Evolutionary conservation across 495 filamentous ascomycete species (phyloP), one percentile per base, ranked within the genome.

Genomic region (Hypoxylon intermedium): DNA sequence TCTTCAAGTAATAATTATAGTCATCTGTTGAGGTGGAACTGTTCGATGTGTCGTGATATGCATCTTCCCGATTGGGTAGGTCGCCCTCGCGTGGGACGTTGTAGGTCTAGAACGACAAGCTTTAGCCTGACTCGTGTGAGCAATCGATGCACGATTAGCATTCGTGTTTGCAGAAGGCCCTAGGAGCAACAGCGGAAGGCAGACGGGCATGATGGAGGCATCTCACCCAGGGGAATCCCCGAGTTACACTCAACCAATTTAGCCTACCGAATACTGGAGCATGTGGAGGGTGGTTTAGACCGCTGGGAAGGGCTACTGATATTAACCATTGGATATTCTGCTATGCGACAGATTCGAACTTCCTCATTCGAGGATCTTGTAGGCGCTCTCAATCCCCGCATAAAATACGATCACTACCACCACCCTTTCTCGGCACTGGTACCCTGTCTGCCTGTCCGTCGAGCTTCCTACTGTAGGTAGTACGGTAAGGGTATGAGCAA

Each of bases 1-100:
- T 45, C 47, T 33, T 24, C 2, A 47, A 45, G 9, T 37, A 34
- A 20, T 30, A 18, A 44, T 57, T 28, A 40, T 34, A 40, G 20
- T 5, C 24, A 49, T 47, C 42, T 45, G 16, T 11, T 15, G 28
- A 33, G 40, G 34, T 30, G 47, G 26, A n/a, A n/a, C n/a, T n/a
- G n/a, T n/a, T n/a, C n/a, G n/a, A n/a, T n/a, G n/a, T 21, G 53
- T 53, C 24, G 28, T 28, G 21, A 51, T 49, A 48, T 53, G 21
- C 48, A 68, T 61, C 41, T 69, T 13, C 65, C 59, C 56, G 19
- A 69, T 69, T 24, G 31, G 59, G 68, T 36, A 71, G 50, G 58
- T 64, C 43, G 43, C 40, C 16, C 24, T 59, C 42, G 33, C 23
- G 20, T 48, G 41, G 24, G 13, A 36, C 9, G 33, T 26, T 13